Evolutionary conservation across 306 rosid species (phyloP).

Genomic region (Lagenaria siceraria): DNA sequence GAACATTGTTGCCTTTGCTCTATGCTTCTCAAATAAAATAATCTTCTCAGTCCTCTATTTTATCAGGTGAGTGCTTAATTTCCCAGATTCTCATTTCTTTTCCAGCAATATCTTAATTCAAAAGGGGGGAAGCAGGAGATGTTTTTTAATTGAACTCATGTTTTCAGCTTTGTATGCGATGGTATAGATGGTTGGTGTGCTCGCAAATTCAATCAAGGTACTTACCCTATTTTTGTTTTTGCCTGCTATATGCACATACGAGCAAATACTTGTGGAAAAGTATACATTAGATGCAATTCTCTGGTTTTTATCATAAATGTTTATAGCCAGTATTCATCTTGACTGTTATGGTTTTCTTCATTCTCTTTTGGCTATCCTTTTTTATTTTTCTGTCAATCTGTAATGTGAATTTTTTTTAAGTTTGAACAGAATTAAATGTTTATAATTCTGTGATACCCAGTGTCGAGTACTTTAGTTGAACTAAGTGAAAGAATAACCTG

Average conservation of each 20-base stretch:
- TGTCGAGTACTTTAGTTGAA: background rate
- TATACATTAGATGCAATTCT: background rate
- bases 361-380: background rate
- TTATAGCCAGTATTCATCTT: background rate
- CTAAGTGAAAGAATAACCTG: background rate
- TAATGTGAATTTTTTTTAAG: background rate
- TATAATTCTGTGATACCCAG: background rate
- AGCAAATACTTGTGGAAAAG: background rate
- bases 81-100: background rate
- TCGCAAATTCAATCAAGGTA: slow-evolving; percentile 98
- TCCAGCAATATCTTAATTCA: background rate
- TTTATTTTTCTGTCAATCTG: background rate
- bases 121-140: background rate
- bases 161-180: slow-evolving; percentile 87
- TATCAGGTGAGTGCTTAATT: slow-evolving; percentile 47
- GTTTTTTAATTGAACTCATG: slow-evolving; percentile 18
- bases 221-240: background rate
- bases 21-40: slow-evolving; percentile 67
- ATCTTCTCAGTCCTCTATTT: slow-evolving; percentile 69
- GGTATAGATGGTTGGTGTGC: slow-evolving; percentile 99
- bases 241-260: background rate
- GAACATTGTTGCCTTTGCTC: slow-evolving; percentile 59
- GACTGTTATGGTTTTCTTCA: background rate
- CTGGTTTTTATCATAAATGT: background rate
- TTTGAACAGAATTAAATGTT: background rate